phyloP scores from a whole-genome alignment of 495 filamentous ascomycete species.

The Xylaria bambusicola region DNA sequence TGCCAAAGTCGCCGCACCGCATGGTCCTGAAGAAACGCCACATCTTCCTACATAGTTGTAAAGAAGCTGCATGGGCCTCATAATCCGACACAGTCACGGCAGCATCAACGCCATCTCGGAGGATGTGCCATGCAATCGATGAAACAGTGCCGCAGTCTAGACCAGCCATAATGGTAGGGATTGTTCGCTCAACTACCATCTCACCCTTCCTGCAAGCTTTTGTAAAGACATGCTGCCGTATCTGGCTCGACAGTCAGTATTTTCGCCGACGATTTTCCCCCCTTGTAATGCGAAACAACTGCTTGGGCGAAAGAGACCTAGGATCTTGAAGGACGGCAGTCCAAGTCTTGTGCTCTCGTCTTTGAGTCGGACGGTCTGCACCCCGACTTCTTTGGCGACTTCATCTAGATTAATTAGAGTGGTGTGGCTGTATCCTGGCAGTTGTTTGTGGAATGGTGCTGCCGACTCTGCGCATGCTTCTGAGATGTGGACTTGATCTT shows the following conservation, averaged over 20 bases:
- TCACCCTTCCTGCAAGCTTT: constrained; percentile 50
- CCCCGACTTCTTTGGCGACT: constrained; percentile 57
- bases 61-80: constrained; percentile 56
- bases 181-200: constrained; percentile 48
- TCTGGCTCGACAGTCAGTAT: constrained; percentile 66
- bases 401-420: constrained; percentile 52
- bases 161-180: constrained; percentile 64
- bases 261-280: constrained; percentile 19
- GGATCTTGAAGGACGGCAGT: constrained; percentile 74
- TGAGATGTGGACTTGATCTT: too few relatives aligned
- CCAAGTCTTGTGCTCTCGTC: constrained; percentile 61
- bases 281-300: constrained; percentile 60
- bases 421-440: constrained; percentile 53
- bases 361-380: constrained; percentile 59
- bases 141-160: constrained; percentile 71
- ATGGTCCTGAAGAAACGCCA: constrained; percentile 60
- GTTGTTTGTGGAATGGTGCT: constrained; percentile 49
- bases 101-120: constrained; percentile 59
- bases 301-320: constrained; percentile 67
- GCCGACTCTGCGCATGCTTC: too few relatives aligned
- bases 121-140: constrained; percentile 58
- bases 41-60: constrained; percentile 43
- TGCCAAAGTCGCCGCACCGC: constrained; percentile 62
- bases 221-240: constrained; percentile 60
- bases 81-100: constrained; percentile 57